Percentiles rank a stretch among this genome's conserved stretches.
These are phyloP conservation scores for Tetrapisispora iriomotensis DNA, from an alignment of 805 yeast genomes.

Conservation along the genomic window DNA sequence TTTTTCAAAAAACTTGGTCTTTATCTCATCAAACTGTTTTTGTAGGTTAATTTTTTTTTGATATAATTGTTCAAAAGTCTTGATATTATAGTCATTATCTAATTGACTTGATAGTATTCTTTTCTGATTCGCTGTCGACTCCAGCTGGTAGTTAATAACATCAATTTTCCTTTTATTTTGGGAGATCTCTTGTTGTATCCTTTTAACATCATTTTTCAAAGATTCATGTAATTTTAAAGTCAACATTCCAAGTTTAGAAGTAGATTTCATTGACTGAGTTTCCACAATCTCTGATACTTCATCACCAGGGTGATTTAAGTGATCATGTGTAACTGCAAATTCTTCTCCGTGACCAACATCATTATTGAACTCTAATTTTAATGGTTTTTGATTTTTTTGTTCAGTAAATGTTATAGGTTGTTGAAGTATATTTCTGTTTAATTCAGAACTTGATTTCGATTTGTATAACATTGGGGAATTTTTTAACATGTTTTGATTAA, in stretches of 20 bases:
- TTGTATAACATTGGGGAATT: slow-evolving; percentile 19
- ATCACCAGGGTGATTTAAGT: neutral
- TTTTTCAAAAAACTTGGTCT: neutral
- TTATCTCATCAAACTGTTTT: neutral
- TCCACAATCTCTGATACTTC: neutral
- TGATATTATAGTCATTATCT: neutral
- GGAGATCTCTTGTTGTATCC: neutral
- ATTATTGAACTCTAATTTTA: neutral
- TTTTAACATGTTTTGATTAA: slow-evolving; percentile 10
- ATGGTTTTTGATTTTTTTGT: neutral
- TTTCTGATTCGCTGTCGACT: neutral
- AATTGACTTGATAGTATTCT: neutral
- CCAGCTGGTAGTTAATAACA: neutral
- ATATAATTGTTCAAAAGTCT: neutral
- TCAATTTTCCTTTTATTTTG: neutral
- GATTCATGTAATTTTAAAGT: neutral
- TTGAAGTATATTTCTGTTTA: neutral
- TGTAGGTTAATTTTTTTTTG: neutral
- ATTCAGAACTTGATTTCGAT: slow-evolving; percentile 14
- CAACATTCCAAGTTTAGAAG: neutral
- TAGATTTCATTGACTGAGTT: neutral
- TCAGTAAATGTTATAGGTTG: slow-evolving; percentile 2
- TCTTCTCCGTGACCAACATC: neutral
- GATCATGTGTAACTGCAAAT: no score
- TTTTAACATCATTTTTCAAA: neutral